Base-by-base conservation (phyloP, 2,329 filamentous ascomycete species). In the Epichloe aotearoae region DNA sequence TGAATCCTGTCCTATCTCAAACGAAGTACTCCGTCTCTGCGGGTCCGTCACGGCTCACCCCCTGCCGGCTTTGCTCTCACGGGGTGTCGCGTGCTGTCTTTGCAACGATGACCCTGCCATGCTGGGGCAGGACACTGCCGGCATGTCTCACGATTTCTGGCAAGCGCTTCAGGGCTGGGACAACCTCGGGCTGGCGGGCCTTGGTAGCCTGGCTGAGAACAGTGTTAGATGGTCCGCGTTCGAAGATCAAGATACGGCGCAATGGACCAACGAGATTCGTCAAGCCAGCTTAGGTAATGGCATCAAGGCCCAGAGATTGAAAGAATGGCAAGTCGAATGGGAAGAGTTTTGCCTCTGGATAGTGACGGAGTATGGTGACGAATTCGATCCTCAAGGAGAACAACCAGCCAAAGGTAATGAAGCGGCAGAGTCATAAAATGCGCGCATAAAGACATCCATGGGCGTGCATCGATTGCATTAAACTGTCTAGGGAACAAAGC, bases 81-180 rank as follows among this genome's bases (percentile, higher is more conserved):
- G 89, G 42, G 91, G 91, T 26, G 88, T 97, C 1, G 67, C 86
- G 5, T 91, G 89, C 60, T 81, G 84, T 11, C 77, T 98, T 10
- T 88, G 84, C 70, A 95, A 95, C 62, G 91, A 96, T 63, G 89
- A 95, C 62, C 90, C 89, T 1, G 87, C 86, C 1, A 88, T 96
- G 61, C 74, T 95, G 5, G 90, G 90, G 8, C 87, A 95, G 60
- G 86, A 86, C 52, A 80, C 77, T 6, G 84, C 82, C 26, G 88
- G 88, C 38, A 83, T 93, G 76, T 91, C 86, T 2, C 87, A 95
- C 66, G 89, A 96, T 68, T 95, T 95, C 67, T 96, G 88, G 52
- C 88, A 95, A 66, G 85, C 86, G 1, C 71, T 96, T 19, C 89
- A 95, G 66, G 90, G 87, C 0, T 93, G 90, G 80, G 84, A 95